Base-by-base conservation (phyloP, 345 rosid genomes). In the Eucalyptus pumila region DNA sequence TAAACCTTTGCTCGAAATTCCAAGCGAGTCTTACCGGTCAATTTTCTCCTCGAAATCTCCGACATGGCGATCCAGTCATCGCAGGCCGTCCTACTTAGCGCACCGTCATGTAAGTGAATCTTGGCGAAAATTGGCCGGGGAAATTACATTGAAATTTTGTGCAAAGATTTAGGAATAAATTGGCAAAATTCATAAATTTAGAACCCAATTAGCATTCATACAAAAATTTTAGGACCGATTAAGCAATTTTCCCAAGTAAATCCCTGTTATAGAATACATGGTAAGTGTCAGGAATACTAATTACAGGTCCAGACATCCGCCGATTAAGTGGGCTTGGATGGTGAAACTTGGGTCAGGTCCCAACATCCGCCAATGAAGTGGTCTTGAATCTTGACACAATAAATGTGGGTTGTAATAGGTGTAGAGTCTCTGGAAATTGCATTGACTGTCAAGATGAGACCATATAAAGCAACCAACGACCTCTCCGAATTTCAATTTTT, bases 1-100 rank as follows among this genome's bases (percentile, higher is more conserved):
- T 67, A 67, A n/a, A n/a, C 4, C 11, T 67, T 32, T 67, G 12
- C 40, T 9, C 21, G 2, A 67, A 67, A 67, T 32, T 67, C 23
- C 12, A 0, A 32, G 11, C 4, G 32, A 32, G 6, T 1, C 42
- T 4, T 67, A 32, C 2, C 0, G 2, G 0, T 32, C 12, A 67
- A 67, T 67, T 16, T 67, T 67, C 37, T 5, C 21, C 6, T 67
- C 0, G 2, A 67, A n/a, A 16, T 8, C 6, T 10, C 21, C 37
- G 0, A 67, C 42, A 3, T 32, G 80, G 21, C 23, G 2, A 11
- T 15, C 1, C 40, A 67, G 0, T 16, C 40, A 67, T 67, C 11
- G 0, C 23, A 4, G 1, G 12, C 37, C 6, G 2, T 32, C 80
- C 23, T 32, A 67, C 11, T n/a, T 32, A 34, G 23, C 21, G 19